Base-by-base conservation (phyloP, 768 basidiomycete genomes). In the Amanita muscaria region DNA sequence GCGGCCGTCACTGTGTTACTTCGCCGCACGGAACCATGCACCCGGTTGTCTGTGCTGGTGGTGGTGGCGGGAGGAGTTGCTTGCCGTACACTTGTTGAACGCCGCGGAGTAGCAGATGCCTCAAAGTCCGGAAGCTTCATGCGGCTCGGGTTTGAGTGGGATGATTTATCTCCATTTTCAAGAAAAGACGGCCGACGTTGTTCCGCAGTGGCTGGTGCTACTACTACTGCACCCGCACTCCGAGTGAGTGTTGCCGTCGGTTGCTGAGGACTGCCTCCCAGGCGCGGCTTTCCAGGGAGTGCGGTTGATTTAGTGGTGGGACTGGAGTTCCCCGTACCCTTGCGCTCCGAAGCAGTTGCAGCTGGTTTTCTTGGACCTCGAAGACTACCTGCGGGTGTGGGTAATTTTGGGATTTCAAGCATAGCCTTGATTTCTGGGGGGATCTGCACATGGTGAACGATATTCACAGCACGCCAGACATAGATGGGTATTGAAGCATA, bases 401-500 rank as follows among this genome's bases (percentile, higher is more conserved):
- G 64, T 63, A 52, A 66, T 25, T 68, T 59, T 33, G 72, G 59
- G 40, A 77, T 69, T 47, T 83, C 83, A 40, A 87, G 69, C 41
- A 78, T 62, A n/a, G 72, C 65, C 61, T 80, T 83, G 61, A 87
- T 74, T 40, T 83, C 82, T 10, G 69, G 57, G 14, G 88, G 88
- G 49, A 88, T 86, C 43, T 80, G 71, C 44, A 88, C 68, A 48
- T 75, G 73, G 56, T 89, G 83, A 9, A 88, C 77, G 49, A 74
- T 70, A 62, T 77, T 82, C 59, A 90, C 85, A 23, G 84, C 76
- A 52, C 71, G 77, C 88, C 88, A 91, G 60, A 88, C 87, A 3
- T 81, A 80, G 40, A 79, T 72, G 16, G 73, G 76, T 46, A 90
- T 80, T 51, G 73, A 59, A 50, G 72, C 70, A 53, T 74, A 70